Evolutionary conservation across 2,329 filamentous ascomycete species (phyloP), one percentile per base, ranked within the genome.

Genomic region (Metarhizium anisopliae): DNA sequence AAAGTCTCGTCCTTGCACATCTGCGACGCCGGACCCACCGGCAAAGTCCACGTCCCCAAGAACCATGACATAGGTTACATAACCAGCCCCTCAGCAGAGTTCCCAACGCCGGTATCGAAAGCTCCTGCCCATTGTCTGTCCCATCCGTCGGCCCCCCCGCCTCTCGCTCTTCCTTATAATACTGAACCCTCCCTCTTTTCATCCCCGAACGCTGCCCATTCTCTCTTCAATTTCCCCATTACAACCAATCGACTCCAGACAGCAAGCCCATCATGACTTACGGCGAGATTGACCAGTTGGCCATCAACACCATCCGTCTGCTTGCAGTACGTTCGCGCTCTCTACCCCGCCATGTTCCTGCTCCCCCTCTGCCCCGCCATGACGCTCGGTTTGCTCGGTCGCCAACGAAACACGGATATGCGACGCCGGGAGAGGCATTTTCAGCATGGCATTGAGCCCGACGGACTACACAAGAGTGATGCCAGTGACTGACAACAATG

Each of bases 291-390:
- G 94, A 99, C 75, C 80, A 87, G 81, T 84, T 91, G 77, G 89
- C 90, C 71, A 90, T 99, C 80, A 97, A 97, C 87, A 96, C 93
- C 75, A 97, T 99, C 81, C 90, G 94, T 74, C 77, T 90, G 72
- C 84, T 99, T 68, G 92, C 94, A 74, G 94, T 97, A 87, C 76
- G 91, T 86, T 25, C 60, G 52, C 55, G 54, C 53, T 62, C 49
- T 61, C 56, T 60, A 64, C 66, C 68, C 67, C 65, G 64, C 66
- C 63, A 63, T 40, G 42, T 16, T 45, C 42, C 18, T 25, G 6
- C 45, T 30, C 14, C 25, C 10, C 16, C 47, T 49, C 57, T 60
- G 62, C 65, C 67, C 63, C 65, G 65, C 63, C 66, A 66, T 67
- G 66, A 60, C 32, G 20, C 32, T 51, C 18, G 35, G 51, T 51